Percentiles rank a stretch among this genome's conserved stretches.
Conservation (phyloP, 441 rosid genomes). For the Cnidoscolus chayamansa region DNA sequence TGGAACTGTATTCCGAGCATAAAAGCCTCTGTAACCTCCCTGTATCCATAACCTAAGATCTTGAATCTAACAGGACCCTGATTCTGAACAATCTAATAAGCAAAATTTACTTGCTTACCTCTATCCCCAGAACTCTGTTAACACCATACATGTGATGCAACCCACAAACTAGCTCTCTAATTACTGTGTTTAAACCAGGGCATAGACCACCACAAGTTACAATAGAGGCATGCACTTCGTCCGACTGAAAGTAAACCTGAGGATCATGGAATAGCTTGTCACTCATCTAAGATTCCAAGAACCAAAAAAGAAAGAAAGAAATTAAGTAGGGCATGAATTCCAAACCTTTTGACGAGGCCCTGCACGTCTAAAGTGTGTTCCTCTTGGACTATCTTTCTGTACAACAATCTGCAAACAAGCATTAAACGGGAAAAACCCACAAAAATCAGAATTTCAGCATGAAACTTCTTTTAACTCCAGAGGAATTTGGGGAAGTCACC, state of each 20-base stretch:
- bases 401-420: slow-evolving; percentile 50
- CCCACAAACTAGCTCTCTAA: slow-evolving; percentile 87
- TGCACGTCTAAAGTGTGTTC: slow-evolving; percentile 81
- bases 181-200: slow-evolving; percentile 86
- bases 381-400: slow-evolving; percentile 71
- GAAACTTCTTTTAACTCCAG: neutral
- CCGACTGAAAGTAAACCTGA: slow-evolving; percentile 63
- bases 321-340: neutral
- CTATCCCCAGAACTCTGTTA: slow-evolving; percentile 60
- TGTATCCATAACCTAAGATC: slow-evolving; percentile 16
- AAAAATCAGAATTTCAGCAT: neutral
- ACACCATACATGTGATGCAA: slow-evolving; percentile 78
- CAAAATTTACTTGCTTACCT: slow-evolving; percentile 34
- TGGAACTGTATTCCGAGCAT: slow-evolving; percentile 41
- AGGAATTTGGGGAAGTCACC: slow-evolving; percentile 28
- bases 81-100: neutral
- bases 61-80: neutral
- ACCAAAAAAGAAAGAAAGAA: neutral
- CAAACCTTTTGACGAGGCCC: slow-evolving; percentile 83
- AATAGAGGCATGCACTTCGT: slow-evolving; percentile 79
- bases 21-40: slow-evolving; percentile 61
- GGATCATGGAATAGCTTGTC: neutral
- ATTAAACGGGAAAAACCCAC: neutral
- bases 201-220: slow-evolving; percentile 95
- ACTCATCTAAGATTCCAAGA: neutral